Percentiles rank a stretch among this genome's conserved stretches.
phyloP scores from a whole-genome alignment of 2,329 filamentous ascomycete genomes.

The Erysiphe pulchra region DNA sequence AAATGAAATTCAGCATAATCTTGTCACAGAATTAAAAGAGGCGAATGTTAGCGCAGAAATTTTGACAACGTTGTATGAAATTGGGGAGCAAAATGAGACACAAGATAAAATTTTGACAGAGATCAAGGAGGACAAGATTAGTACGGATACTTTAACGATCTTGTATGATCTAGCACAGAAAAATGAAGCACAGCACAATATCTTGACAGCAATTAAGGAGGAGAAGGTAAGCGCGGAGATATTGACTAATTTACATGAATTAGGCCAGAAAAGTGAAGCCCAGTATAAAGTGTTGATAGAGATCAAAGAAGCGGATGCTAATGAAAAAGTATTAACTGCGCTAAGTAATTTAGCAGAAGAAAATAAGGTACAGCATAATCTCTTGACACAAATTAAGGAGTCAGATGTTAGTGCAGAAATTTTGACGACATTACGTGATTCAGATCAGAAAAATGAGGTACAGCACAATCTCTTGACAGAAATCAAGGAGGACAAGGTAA shows the following conservation, averaged over 20 bases:
- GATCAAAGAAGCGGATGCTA: no score
- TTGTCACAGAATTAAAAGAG: no score
- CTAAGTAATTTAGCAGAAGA: no score
- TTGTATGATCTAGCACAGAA: slow-evolving; percentile 8
- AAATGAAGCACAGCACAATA: slow-evolving; percentile 4
- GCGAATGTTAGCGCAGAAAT: slow-evolving; percentile 8
- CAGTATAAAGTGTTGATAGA: no score
- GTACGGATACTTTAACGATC: slow-evolving; percentile 11
- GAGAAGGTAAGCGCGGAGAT: slow-evolving; percentile 12
- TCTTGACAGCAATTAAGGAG: slow-evolving; percentile 8
- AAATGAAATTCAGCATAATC: no score
- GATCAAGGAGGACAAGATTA: slow-evolving; percentile 10
- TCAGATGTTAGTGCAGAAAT: no score
- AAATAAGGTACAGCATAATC: no score
- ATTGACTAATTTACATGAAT: slow-evolving; percentile 2
- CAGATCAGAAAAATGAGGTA: not conserved
- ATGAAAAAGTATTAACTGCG: no score
- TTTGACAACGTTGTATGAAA: slow-evolving; percentile 9
- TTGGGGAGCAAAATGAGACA: slow-evolving; percentile 4
- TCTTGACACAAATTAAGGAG: no score
- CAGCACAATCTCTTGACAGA: no score
- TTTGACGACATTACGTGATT: slow-evolving; percentile 7
- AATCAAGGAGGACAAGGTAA: slow-evolving; percentile 1
- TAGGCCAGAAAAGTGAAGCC: no score
- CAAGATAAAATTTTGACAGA: slow-evolving; percentile 6